Base-by-base conservation (phyloP, 805 yeast species). In the Yamadazyma nakazawae region DNA sequence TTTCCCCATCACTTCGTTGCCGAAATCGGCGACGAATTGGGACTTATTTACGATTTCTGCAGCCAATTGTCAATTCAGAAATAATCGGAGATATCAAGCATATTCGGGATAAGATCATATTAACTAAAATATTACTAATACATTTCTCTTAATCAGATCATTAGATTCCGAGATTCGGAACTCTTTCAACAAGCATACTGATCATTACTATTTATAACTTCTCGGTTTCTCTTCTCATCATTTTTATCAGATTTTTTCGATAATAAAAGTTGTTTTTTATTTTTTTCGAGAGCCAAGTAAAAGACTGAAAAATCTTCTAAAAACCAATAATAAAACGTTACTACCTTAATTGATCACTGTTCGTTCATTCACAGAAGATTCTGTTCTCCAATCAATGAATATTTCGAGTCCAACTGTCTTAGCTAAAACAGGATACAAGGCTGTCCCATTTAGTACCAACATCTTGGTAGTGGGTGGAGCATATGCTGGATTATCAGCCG, bases 401-500 rank as follows among this genome's bases (percentile, higher is more conserved):
- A 18, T 41, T 14, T 32, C 43, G 14, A 41, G 37, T 24, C 28
- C 49, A 9, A 46, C 46, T 12, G 19, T 41, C 17, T 37, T 46
- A 12, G 40, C 37, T 17, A 37, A 34, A 25, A 21, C 37, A 9
- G 40, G 28, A 16, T 19, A n/a, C 31, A 48, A 42, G 12, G 36
- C 56, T 6, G 34, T 47, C 5, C 46, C 58, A 10, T 58, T 68
- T 44, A 56, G 61, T 32, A 64, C 74, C 19, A 66, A 70, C 47
- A 59, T 71, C 5, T 58, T 70, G 34, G 59, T 70, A 6, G 63
- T 70, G n/a, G 76, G 75, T 1, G 75, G 76, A 1, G 63, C 74
- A 0, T 71, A 66, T 49, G 63, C 69, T n/a, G 76, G 76, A 2
- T 55, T 70, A 19, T 58, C 73, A 13, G 66, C 74, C 0, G 48